Base-by-base conservation (phyloP, 176 grass and related monocot genomes). In the Microstegium vimineum region DNA sequence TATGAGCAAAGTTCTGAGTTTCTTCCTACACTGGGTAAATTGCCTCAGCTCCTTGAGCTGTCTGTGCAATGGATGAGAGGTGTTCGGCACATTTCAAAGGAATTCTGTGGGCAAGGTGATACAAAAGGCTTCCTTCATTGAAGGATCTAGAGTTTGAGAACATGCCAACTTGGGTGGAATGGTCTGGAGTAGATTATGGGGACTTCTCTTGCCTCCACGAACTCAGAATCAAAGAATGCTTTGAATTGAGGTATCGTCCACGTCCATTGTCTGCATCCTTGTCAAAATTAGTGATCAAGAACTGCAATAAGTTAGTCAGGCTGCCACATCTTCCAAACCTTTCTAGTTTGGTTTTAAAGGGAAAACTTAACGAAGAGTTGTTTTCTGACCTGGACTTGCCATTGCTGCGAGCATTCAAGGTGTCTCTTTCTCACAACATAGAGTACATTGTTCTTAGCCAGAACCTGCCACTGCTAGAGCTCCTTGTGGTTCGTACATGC, bases 11-110 rank as follows among this genome's bases (percentile, higher is more conserved):
- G 15, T 17, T 71, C 71, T 20, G 26, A 78, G 31, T 35, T 76
- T 10, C 78, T 86, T 66, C 88, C 83, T n/a, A 28, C 83, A 31
- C 73, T 90, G 15, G 88, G 78, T 4, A 74, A 86, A 73, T 66
- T 90, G 11, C 83, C 88, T 5, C 46, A 45, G 32, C 72, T 86
- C 5, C 56, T 33, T 27, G 32, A 65, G 25, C 52, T 90, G 10
- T 54, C 69, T 12, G 56, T 90, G 4, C 27, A 37, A 3, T 31
- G 16, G 6, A 85, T 81, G 41, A 52, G 76, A 47, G 77, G 31
- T 14, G 11, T 90, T 18, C 34, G 10, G 37, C 66, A 40, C 30
- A n/a, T 89, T 43, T 33, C 81, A 20, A 69, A 45, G 49, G 86
- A 89, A 66, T 80, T 89, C 42, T 84, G 64, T 71, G 76, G 69